Conservation (phyloP, 768 basidiomycete genomes). For the Podaxis mareebaensis region DNA sequence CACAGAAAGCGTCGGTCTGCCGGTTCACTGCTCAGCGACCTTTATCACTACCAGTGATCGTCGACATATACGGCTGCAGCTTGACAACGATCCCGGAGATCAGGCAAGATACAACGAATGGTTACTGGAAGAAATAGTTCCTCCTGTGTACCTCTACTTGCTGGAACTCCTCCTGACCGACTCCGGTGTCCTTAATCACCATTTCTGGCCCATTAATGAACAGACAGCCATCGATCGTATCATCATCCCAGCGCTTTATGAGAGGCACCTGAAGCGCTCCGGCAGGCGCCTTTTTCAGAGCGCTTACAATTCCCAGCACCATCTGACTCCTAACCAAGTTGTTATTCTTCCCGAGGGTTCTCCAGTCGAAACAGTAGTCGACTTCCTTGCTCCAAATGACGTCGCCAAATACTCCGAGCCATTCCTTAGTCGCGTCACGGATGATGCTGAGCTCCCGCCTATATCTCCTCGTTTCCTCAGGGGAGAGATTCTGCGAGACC, state of each 20-base stretch:
- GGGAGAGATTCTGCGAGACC: background rate
- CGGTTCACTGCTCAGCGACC: slow-evolving; percentile 47
- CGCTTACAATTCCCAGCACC: background rate
- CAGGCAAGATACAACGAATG: slow-evolving; percentile 44
- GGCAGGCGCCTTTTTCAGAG: slow-evolving; percentile 4
- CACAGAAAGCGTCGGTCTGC: slow-evolving; percentile 37
- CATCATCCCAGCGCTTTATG: slow-evolving; percentile 10
- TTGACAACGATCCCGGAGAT: slow-evolving; percentile 20
- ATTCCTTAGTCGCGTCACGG: slow-evolving; percentile 6
- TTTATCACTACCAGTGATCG: slow-evolving; percentile 49
- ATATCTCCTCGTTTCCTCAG: slow-evolving; percentile 4
- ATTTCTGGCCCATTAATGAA: slow-evolving; percentile 15
- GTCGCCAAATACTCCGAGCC: slow-evolving; percentile 8
- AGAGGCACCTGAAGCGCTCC: background rate
- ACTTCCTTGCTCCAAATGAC: slow-evolving; percentile 1
- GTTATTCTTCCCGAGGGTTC: slow-evolving; percentile 1
- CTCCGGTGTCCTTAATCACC: slow-evolving; percentile 6
- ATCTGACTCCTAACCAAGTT: background rate
- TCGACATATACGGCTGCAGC: slow-evolving; percentile 39
- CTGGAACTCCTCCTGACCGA: slow-evolving; percentile 26
- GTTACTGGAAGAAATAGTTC: slow-evolving; percentile 37
- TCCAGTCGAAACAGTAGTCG: background rate
- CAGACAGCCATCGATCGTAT: background rate
- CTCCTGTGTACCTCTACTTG: slow-evolving; percentile 39
- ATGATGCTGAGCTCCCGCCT: slow-evolving; percentile 3